Conservation (phyloP, 1,284 basidiomycete genomes). For the Melanopsichium pennsylvanicum region DNA sequence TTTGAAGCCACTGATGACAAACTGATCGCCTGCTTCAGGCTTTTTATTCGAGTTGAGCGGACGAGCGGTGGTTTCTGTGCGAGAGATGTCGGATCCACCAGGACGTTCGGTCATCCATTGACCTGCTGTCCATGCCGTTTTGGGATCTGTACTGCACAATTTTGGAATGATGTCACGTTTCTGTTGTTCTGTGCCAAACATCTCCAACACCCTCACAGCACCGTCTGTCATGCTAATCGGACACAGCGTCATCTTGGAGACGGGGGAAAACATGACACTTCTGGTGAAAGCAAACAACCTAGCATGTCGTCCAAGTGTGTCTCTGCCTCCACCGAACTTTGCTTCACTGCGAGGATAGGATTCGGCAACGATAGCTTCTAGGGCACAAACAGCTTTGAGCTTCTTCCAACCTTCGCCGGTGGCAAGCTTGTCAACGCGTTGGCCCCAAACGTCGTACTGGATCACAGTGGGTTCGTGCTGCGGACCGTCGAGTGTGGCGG, state of each 20-base stretch:
- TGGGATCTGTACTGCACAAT: constrained; percentile 72
- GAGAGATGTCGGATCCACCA: constrained; percentile 79
- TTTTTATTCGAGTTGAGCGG: constrained; percentile 37
- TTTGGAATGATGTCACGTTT: constrained; percentile 72
- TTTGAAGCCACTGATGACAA: constrained; percentile 50
- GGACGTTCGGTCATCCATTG: constrained; percentile 75
- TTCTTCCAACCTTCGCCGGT: constrained; percentile 51
- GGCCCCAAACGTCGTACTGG: constrained; percentile 54
- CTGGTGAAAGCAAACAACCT: constrained; percentile 37
- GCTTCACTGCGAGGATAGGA: constrained; percentile 21
- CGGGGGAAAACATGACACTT: constrained; percentile 39
- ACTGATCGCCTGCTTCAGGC: constrained; percentile 67
- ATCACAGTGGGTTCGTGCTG: constrained; percentile 44
- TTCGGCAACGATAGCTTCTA: constrained; percentile 42
- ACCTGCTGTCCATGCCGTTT: constrained; percentile 75
- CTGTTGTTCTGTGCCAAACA: constrained; percentile 73
- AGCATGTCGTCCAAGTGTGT: constrained; percentile 23
- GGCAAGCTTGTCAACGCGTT: constrained; percentile 47
- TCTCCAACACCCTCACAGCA: constrained; percentile 75
- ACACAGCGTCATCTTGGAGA: constrained; percentile 42
- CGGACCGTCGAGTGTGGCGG: constrained; percentile 28
- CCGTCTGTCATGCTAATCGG: constrained; percentile 79
- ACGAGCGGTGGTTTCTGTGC: constrained; percentile 75
- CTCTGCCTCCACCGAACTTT: constrained; percentile 23
- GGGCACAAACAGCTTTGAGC: constrained; percentile 28